These are phyloP conservation scores for Wickerhamomyces bisporus DNA, from an alignment of 805 yeast species.

Conservation along the genomic window DNA sequence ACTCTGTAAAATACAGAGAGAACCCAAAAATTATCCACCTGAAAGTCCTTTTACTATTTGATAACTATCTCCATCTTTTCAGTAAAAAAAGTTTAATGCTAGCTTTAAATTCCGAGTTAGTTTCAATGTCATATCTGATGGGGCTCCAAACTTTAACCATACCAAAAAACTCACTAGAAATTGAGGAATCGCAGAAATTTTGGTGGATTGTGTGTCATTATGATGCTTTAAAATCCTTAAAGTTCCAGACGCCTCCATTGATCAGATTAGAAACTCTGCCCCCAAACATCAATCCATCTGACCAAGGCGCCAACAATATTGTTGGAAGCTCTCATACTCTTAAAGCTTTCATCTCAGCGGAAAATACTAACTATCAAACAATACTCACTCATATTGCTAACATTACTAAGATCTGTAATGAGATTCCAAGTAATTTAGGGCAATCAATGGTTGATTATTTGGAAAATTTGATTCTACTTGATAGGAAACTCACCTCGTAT, in stretches of 20 bases:
- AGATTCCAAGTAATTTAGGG: slow-evolving; percentile 10
- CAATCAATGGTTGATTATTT: slow-evolving; percentile 11
- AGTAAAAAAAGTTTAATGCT: slow-evolving; percentile 13
- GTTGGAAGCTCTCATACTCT: slow-evolving; percentile 14
- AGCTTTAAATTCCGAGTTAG: slow-evolving; percentile 18
- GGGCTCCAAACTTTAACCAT: slow-evolving; percentile 16
- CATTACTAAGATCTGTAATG: slow-evolving; percentile 18
- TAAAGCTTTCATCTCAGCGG: slow-evolving; percentile 21
- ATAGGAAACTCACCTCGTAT: slow-evolving; percentile 15
- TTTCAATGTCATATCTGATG: slow-evolving; percentile 18
- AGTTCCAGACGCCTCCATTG: slow-evolving; percentile 12
- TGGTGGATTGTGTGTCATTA: slow-evolving; percentile 22
- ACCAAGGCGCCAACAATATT: neutral
- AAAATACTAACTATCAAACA: slow-evolving; percentile 13
- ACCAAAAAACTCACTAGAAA: slow-evolving; percentile 16
- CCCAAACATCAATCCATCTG: neutral
- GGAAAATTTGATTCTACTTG: slow-evolving; percentile 16
- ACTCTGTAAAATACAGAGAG: slow-evolving; percentile 15
- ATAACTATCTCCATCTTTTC: slow-evolving; percentile 11
- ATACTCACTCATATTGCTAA: slow-evolving; percentile 17
- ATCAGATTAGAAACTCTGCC: slow-evolving; percentile 12
- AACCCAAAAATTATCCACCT: slow-evolving; percentile 14
- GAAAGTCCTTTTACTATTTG: slow-evolving; percentile 16
- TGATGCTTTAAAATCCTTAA: slow-evolving; percentile 17
- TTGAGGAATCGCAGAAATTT: slow-evolving; percentile 12